Percentiles rank a stretch among this genome's conserved stretches.
phyloP scores from a whole-genome alignment of 352 stramenopile species.

The Globisporangium canariense region DNA sequence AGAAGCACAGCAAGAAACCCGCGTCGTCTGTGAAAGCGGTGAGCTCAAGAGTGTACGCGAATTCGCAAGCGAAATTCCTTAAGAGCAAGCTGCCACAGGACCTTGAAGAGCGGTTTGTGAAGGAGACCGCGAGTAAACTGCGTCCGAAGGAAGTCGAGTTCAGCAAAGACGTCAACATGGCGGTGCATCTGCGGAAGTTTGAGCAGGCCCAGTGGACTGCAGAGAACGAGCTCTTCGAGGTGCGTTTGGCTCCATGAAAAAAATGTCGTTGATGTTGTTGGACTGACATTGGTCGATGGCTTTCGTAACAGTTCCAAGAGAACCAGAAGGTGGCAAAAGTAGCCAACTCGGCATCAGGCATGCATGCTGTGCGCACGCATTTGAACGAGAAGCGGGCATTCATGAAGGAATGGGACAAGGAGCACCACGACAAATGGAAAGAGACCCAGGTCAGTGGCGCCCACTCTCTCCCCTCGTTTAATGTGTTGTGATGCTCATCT shows the following conservation, averaged over 20 bases:
- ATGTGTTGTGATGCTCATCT: background rate
- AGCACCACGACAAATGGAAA: slow-evolving; percentile 52
- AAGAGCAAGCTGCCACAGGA: slow-evolving; percentile 23
- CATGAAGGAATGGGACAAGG: slow-evolving; percentile 56
- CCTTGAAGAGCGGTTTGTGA: slow-evolving; percentile 56
- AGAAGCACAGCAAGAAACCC: slow-evolving; percentile 22
- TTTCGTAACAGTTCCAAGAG: slow-evolving; percentile 26
- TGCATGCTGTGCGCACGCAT: slow-evolving; percentile 34
- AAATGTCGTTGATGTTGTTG: background rate
- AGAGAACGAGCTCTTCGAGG: slow-evolving; percentile 43
- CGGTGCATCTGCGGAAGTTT: slow-evolving; percentile 59
- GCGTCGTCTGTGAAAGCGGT: background rate
- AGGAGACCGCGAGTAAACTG: slow-evolving; percentile 33
- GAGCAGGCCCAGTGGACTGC: slow-evolving; percentile 50
- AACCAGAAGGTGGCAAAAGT: slow-evolving; percentile 24
- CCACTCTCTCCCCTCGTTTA: background rate
- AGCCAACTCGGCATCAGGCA: slow-evolving; percentile 20
- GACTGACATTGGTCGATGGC: no score
- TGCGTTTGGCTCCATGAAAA: slow-evolving; percentile 14
- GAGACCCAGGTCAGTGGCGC: slow-evolving; percentile 40
- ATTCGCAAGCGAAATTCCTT: background rate
- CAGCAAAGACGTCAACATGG: slow-evolving; percentile 68
- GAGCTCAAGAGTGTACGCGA: slow-evolving; percentile 13
- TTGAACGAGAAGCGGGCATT: slow-evolving; percentile 58
- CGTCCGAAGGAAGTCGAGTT: slow-evolving; percentile 47